Base-by-base conservation (phyloP, 2,329 filamentous ascomycete genomes). In the Ophiostoma angusticollis region DNA sequence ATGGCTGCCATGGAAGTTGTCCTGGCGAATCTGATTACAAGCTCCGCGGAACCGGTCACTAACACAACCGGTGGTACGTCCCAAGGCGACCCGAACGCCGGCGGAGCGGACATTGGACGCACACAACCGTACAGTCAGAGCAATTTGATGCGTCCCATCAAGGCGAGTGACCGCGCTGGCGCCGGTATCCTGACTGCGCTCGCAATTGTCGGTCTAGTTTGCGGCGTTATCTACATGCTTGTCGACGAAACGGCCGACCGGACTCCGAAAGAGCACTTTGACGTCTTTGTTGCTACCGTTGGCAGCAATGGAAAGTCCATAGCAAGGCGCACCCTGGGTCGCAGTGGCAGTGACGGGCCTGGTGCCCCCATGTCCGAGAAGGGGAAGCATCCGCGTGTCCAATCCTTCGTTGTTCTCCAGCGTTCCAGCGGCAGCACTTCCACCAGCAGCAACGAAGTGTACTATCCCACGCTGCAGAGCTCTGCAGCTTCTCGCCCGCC, bases 1-100 rank as follows among this genome's bases (percentile, higher is more conserved):
- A 83, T 84, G 78, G 67, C 72, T 1, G 76, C 72, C 3, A 60
- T 83, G 54, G 74, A 81, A 50, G 64, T 80, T 9, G 68, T 80
- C 6, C 65, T 82, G 32, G 68, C 69, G 27, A 77, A 73, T 49
- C 63, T 78, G 54, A 69, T 80, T 35, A 49, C 62, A 25, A 45
- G 63, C 6, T 60, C 55, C 7, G 50, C 57, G 11, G 43, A 50
- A 1, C 61, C 62, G 5, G 54, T 62, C 21, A 64, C 62, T 0
- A 58, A 60, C 9, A 47, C 43, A 11, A 67, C 63, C 1, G 68
- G 67, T 37, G 70, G 69, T 31, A 69, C 65, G 12, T 72, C 68
- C 44, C 51, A 55, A 30, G 66, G 68, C 12, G 54, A 70, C 40
- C 60, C 67, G 3, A 53, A 54, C 5, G 63, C 59, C 7, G 69